Evolutionary conservation across 257 asterid species (phyloP).

Genomic region (Solanum rostratum): DNA sequence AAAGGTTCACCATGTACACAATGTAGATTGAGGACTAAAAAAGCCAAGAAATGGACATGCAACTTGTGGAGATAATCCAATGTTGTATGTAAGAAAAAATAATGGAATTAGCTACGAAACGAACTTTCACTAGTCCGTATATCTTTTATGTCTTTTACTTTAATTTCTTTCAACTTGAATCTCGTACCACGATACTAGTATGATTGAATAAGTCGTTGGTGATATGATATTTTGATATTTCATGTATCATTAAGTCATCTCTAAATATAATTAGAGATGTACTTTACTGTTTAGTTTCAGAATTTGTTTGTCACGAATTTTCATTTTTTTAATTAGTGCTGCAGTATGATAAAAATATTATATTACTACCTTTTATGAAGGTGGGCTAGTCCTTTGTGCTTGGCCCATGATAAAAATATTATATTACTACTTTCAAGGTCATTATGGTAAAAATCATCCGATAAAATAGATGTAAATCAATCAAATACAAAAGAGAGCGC

Average conservation of each 20-base stretch:
- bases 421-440: background rate
- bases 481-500: background rate
- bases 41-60: rapidly evolving
- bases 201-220: background rate
- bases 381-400: no score
- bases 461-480: background rate
- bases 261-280: no score
- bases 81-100: background rate
- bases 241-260: no score
- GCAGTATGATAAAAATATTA: no score
- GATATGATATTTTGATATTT: no score
- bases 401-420: no score
- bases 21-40: background rate
- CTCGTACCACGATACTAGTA: background rate
- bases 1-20: background rate
- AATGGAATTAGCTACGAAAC: background rate
- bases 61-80: background rate
- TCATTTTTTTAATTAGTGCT: no score
- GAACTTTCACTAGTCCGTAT: background rate
- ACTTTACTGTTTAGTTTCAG: no score
- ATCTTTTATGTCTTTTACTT: background rate
- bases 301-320: no score
- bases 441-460: background rate
- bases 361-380: no score
- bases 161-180: background rate